Conservation (phyloP, 345 rosid genomes). For the Theobroma cacao region DNA sequence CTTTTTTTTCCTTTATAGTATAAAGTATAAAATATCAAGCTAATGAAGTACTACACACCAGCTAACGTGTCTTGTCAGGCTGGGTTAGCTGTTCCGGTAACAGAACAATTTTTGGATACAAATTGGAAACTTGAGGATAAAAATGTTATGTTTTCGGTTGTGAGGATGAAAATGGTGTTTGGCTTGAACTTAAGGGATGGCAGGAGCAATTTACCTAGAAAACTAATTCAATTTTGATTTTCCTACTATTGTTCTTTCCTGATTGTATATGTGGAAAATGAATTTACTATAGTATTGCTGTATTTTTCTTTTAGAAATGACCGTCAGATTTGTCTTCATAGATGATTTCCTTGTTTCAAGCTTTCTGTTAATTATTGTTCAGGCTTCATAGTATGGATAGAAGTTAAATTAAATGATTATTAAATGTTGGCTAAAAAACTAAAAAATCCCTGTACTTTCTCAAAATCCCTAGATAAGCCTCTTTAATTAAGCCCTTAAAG, state of each 20-base stretch:
- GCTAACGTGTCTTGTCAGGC: too few species aligned
- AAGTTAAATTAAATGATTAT: neutral
- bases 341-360: neutral
- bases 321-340: neutral
- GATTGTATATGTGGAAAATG: neutral
- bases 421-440: too few species aligned
- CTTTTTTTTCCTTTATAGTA: too few species aligned
- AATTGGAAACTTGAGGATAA: neutral
- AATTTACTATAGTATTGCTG: neutral
- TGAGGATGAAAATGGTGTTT: neutral
- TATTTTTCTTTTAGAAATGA: neutral
- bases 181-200: neutral
- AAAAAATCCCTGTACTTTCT: too few species aligned
- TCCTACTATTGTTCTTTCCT: neutral
- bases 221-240: neutral
- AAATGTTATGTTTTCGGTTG: neutral
- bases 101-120: neutral
- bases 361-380: neutral
- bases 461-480: too few species aligned
- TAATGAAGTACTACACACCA: too few species aligned
- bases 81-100: too few species aligned
- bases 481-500: too few species aligned
- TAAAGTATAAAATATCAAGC: too few species aligned
- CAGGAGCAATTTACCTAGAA: neutral
- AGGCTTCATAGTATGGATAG: neutral